Evolutionary conservation across 495 filamentous ascomycete genomes (phyloP), one percentile per base, ranked within the genome.

Genomic region (Aspergillus wentii): DNA sequence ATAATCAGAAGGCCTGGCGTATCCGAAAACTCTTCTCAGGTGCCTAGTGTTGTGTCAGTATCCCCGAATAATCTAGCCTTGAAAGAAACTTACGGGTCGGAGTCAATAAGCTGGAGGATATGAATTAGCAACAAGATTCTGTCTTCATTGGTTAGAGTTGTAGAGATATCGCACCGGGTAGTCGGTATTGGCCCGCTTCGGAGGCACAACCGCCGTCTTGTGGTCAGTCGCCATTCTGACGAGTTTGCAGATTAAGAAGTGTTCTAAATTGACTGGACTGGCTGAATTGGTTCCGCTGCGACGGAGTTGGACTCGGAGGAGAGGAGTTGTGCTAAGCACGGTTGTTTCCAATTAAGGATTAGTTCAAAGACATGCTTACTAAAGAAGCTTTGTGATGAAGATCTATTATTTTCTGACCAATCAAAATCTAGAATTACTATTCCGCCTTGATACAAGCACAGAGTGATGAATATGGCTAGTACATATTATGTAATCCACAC

Each of bases 1-100:
- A 54, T 92, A 97, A 65, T 98, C 92, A 28, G 76, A 82, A 21
- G 78, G 64, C 18, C 92, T 79, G 35, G 89, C 85, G 75, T 97
- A 98, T 52, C 78, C 61, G 36, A 94, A 57, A 29, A 97, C 92
- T 52, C 94, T 83, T 57, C 72, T 84, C 66, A 97, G 79, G 62
- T 98, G 91, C 47, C 94, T 97, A 50, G 32, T n/a, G 37, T 19
- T 23, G 36, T 45, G 41, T 64, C 25, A 62, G 54, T 40, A 53
- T 17, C 34, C 44, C 23, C 33, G n/a, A 42, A 42, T 41, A 25
- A 27, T 19, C 33, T 34, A 30, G 33, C 17, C 18, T 41, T 37
- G 23, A 17, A 33, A 33, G 42, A 48, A 64, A 32, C 83, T 61
- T 87, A 97, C 91, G 91, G 91, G 68, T 97, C 91, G 69, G 80